A percentile compares a stretch with the other conserved stretches of the same genome.
phyloP scores from a whole-genome alignment of 2,329 filamentous ascomycete genomes.

The Ascochyta fabae region DNA sequence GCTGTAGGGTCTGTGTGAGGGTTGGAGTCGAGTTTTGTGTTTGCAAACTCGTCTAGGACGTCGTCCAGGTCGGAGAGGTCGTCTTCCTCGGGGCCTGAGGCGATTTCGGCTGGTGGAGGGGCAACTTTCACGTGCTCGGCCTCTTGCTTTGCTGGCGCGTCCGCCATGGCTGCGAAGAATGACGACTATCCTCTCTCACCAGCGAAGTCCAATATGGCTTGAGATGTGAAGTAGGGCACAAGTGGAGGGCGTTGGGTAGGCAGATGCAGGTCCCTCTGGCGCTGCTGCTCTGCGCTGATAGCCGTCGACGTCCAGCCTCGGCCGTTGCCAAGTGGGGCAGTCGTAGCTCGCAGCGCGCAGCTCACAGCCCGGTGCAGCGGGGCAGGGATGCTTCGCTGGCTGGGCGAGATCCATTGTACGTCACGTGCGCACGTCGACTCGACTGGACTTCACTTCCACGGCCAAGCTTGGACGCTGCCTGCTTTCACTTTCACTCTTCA shows the following conservation, averaged over 20 bases:
- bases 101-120: slow-evolving; percentile 47
- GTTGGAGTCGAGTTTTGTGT: slow-evolving; percentile 64
- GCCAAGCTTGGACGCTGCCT: background rate
- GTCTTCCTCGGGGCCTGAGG: slow-evolving; percentile 90
- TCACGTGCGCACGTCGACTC: slow-evolving; percentile 33
- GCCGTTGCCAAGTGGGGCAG: slow-evolving; percentile 17
- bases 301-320: slow-evolving; percentile 31
- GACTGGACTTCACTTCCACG: slow-evolving; percentile 23
- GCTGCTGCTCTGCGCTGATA: slow-evolving; percentile 6
- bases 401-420: slow-evolving; percentile 22
- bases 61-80: slow-evolving; percentile 93
- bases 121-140: slow-evolving; percentile 21
- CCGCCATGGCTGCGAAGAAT: slow-evolving; percentile 26
- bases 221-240: background rate
- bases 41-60: slow-evolving; percentile 88
- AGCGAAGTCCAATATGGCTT: background rate
- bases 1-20: slow-evolving; percentile 39
- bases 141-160: slow-evolving; percentile 25
- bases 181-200: background rate
- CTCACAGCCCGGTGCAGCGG: slow-evolving; percentile 5
- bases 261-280: slow-evolving; percentile 15
- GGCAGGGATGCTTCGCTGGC: slow-evolving; percentile 6
- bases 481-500: slow-evolving; percentile 25
- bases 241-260: background rate
- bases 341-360: background rate